Base-by-base conservation (phyloP, 1,139 yeast species). In the Suhomyces bolitotheri region DNA sequence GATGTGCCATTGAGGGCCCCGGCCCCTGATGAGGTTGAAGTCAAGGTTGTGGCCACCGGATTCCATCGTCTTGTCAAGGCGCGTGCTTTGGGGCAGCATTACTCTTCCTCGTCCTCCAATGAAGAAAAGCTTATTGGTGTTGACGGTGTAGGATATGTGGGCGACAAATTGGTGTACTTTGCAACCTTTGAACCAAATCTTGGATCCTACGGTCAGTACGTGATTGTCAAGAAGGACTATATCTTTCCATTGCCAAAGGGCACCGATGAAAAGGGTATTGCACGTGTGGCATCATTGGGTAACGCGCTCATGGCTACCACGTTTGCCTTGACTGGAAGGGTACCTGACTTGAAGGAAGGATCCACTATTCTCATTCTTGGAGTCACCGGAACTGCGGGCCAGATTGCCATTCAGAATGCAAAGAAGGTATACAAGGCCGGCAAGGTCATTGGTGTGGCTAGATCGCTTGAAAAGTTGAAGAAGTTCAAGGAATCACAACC, bases 381-480 rank as follows among this genome's bases (percentile, higher is more conserved):
- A 7, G 56, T 40, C 20, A 47, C 55, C 7, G 51, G 54, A 13
- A 38, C 52, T 8, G 34, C 53, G 7, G 56, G 56, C 5, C 43
- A 34, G 22, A 27, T 51, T 24, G 50, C 54, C 2, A 42, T 50
- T 4, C 56, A 51, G 25, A 34, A 42, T 19, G 45, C 49, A 16
- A 44, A 38, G 23, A 39, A 35, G 15, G 25, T 36, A 4, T 45
- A 35, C 22, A 48, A 48, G 1, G 55, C 50, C 4, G 13, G 35
- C 10, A 42, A 34, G 11, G 54, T 51, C 7, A 43, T 49, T 27
- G 55, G 49, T 10, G 23, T 37, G n/a, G 49, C 41, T 14, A 33
- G 50, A 26, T 25, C 20, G 22, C 17, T 31, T 26, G 36, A 25
- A 9, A 37, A 36, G 16, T 40, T 47, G 29, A 24, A 34, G 20